These are phyloP conservation scores for Sporothrix curviconia DNA, from an alignment of 2,329 filamentous ascomycete genomes.

Conservation along the genomic window DNA sequence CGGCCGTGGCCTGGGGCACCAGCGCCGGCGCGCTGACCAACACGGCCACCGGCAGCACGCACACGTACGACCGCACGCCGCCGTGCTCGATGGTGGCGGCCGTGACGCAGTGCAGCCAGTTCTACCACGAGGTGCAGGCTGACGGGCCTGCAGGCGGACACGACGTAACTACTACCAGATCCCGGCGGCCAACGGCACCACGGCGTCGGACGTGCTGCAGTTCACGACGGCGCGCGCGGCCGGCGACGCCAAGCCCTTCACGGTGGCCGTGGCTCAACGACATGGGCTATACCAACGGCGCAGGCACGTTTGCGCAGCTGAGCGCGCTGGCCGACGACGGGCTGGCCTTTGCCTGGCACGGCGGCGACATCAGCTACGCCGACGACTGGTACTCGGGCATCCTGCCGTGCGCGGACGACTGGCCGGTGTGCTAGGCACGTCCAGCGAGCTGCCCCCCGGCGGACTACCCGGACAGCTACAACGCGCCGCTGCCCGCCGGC, in stretches of 20 bases:
- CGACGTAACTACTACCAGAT: conserved; percentile 48
- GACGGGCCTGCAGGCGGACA: conserved; percentile 33
- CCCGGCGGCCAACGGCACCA: conserved; percentile 42
- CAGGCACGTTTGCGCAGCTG: conserved; percentile 40
- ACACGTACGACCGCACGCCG: conserved; percentile 44
- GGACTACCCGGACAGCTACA: conserved; percentile 34
- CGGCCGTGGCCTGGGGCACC: conserved; percentile 39
- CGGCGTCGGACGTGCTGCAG: conserved; percentile 37
- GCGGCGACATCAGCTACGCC: conserved; percentile 43
- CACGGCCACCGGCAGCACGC: conserved; percentile 32
- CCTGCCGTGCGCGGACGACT: conserved; percentile 39
- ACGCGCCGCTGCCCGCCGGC: conserved; percentile 37
- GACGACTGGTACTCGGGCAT: conserved; percentile 32
- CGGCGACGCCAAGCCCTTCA: conserved; percentile 36
- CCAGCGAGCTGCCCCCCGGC: conserved; percentile 33
- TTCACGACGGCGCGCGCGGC: conserved; percentile 41
- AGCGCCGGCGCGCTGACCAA: conserved; percentile 28
- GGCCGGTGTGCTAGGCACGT: conserved; percentile 46
- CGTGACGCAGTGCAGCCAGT: conserved; percentile 44
- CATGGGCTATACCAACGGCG: conserved; percentile 48
- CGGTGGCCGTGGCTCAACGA: conserved; percentile 43
- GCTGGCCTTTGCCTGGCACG: conserved; percentile 45
- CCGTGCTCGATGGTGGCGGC: conserved; percentile 39
- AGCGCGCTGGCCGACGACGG: conserved; percentile 35
- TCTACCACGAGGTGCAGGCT: conserved; percentile 46